Base-by-base conservation (phyloP, 768 basidiomycete genomes). In the Suillus paluster region DNA sequence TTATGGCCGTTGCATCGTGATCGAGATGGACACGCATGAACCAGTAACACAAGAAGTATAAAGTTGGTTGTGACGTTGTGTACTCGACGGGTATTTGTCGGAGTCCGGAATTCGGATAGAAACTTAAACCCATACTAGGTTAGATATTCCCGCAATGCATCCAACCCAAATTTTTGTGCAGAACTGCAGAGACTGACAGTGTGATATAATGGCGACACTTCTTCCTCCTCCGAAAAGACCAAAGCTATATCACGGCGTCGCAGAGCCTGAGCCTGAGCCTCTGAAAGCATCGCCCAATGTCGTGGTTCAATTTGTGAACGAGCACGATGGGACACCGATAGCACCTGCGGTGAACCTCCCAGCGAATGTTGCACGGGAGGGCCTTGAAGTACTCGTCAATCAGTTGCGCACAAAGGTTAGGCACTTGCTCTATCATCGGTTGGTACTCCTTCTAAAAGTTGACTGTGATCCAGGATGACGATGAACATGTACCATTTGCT, bases 291-390 rank as follows among this genome's bases (percentile, higher is more conserved):
- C 87, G 1, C 86, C 89, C 0, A 88, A 89, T 64, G 79, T 99
- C 60, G 84, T 98, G 17, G 95, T 97, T 23, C 94, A 97, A 70
- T 98, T 99, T 73, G 88, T 95, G 30, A 91, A 90, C 4, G 93
- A 96, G 61, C 90, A 95, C 56, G 91, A 96, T 74, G 94, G 89
- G 0, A 78, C 80, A 61, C 77, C 87, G 4, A 80, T 99, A 23
- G 96, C 95, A 25, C 95, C 96, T 56, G 87, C 92, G 0, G 88
- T 99, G 71, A 94, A 87, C 74, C 77, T 98, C 53, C 96, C 95
- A 14, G 92, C 96, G 27, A 91, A 95, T 77, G 83, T 96, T 10
- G 84, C 88, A 8, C 78, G 94, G 62, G 92, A 95, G 64, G 92
- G 87, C 5, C 78, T 99, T 36, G 93, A 99, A 75, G 80, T 86